Evolutionary conservation across 352 stramenopile genomes (phyloP), one percentile per base, ranked within the genome.

Genomic region (Phytophthora hibernalis): DNA sequence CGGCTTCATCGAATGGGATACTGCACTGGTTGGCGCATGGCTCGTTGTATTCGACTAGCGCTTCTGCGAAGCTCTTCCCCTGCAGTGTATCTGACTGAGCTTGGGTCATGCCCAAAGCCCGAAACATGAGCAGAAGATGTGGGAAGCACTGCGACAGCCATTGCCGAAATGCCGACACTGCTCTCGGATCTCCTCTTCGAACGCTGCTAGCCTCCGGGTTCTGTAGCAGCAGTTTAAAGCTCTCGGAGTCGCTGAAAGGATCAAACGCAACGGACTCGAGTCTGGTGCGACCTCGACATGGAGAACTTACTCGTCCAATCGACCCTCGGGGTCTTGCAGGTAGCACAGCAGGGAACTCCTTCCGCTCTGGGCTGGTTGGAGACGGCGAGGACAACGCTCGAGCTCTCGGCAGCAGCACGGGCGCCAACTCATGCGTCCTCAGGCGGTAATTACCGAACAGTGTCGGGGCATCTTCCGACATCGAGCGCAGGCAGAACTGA

Each of bases 241-340:
- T 80, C n/a, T 72, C 20, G 1, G 62, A 68, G 8, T 65, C 54
- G 13, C 57, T 72, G 58, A 87, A 83, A n/a, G 73, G 70, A 15
- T 87, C 79, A 24, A 87, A 87, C 10, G 70, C 58, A 11, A 84
- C 65, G 10, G 70, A 72, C 35, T 81, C 76, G 8, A 61, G 58
- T 28, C 65, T n/a, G 10, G 30, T 2, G 1, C 54, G 54, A 50
- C 43, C 21, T 59, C n/a, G 33, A 44, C 30, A 33, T 11, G 30
- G 44, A 51, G 28, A 52, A 2, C 1, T 44, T 21, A 13, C 50
- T 38, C 44, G 8, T 45, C 16, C 20, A 24, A 52, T 57, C 15
- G 38, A 56, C 0, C 35, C 26, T 13, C 44, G 50, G 12, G 47
- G 43, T 20, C 26, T 54, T 7, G 26, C 26, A 31, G 49, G 54